phyloP scores from a whole-genome alignment of 1,284 basidiomycete genomes.

The Trichosporon asahii region DNA sequence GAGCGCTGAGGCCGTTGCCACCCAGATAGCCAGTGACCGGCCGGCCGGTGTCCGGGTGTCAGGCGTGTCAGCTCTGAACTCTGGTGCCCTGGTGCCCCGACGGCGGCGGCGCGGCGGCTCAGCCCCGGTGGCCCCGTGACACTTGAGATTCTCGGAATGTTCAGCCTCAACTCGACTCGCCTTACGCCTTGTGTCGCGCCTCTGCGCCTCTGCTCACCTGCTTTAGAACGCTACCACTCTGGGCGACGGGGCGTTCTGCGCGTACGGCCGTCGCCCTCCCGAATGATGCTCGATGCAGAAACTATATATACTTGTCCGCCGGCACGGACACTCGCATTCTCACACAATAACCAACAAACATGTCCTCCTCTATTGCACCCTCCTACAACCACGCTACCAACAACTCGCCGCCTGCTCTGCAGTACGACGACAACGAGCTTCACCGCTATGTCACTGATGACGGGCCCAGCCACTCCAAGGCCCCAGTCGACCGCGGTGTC shows the following conservation, averaged over 20 bases:
- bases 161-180: neutral
- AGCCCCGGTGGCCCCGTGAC: neutral
- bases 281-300: neutral
- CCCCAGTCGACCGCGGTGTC: slow-evolving; percentile 14
- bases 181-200: too few species aligned
- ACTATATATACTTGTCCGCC: slow-evolving; percentile 7
- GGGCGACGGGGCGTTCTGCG: too few species aligned
- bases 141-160: neutral
- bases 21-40: neutral
- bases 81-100: neutral
- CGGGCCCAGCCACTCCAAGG: slow-evolving; percentile 32
- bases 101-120: neutral
- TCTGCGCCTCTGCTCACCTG: neutral
- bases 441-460: slow-evolving; percentile 48
- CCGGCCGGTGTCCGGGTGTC: too few species aligned
- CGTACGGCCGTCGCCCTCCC: neutral
- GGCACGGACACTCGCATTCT: neutral
- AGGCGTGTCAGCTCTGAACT: neutral
- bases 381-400: slow-evolving; percentile 8
- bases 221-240: neutral
- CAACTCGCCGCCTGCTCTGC: slow-evolving; percentile 3
- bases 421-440: slow-evolving; percentile 35
- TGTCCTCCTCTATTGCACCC: neutral
- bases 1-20: neutral
- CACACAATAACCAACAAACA: neutral